A percentile compares a stretch with the other conserved stretches of the same genome.
phyloP scores from a whole-genome alignment of 306 rosid genomes.

The Rosa chinensis region DNA sequence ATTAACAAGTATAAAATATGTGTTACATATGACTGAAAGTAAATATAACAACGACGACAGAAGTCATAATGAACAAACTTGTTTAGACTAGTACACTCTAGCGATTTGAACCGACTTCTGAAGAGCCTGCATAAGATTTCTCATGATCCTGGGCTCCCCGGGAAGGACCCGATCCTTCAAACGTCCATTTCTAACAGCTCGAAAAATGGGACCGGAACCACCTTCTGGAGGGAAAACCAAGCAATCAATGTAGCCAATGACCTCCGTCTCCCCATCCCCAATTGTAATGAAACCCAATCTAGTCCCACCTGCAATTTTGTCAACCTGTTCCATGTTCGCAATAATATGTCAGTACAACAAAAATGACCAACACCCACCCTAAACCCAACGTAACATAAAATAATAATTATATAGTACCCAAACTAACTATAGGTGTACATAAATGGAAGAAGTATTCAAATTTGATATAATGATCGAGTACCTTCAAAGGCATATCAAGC shows the following conservation, averaged over 20 bases:
- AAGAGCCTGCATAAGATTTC: conserved; percentile 80
- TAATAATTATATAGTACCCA: too few species aligned
- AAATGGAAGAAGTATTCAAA: background rate
- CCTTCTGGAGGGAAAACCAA: conserved; percentile 61
- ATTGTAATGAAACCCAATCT: conserved; percentile 79
- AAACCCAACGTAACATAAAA: too few species aligned
- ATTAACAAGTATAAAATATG: background rate
- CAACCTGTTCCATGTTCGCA: conserved; percentile 52
- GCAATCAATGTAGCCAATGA: conserved; percentile 82
- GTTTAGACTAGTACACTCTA: conserved; percentile 51
- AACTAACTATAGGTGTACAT: too few species aligned
- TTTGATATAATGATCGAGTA: conserved; percentile 9
- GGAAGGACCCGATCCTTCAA: conserved; percentile 68
- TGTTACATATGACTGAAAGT: background rate
- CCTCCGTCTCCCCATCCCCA: conserved; percentile 79
- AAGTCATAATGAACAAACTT: background rate
- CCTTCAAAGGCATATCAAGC: conserved; percentile 86
- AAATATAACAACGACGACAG: background rate
- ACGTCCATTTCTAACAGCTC: conserved; percentile 79
- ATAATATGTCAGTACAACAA: background rate
- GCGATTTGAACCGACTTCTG: conserved; percentile 79
- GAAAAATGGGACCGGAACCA: conserved; percentile 66
- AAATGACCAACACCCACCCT: background rate
- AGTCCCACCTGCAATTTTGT: conserved; percentile 81
- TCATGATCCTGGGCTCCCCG: conserved; percentile 93